Percentiles rank a stretch among this genome's conserved stretches.
Conservation (phyloP, 1,139 yeast genomes). For the Pichiaceae sp. region DNA sequence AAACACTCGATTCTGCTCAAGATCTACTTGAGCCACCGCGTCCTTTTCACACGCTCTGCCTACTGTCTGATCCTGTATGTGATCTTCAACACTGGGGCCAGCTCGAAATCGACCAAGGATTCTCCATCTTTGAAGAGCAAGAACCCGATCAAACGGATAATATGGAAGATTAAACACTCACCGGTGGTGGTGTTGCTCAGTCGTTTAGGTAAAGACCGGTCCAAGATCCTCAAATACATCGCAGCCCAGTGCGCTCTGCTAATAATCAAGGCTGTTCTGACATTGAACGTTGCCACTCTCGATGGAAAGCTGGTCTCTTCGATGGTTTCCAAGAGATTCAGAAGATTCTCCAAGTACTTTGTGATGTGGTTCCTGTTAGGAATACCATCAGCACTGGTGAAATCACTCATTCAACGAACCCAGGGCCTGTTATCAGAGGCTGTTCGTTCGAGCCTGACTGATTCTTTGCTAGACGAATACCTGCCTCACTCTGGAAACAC, state of each 20-base stretch:
- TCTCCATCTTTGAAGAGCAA: neutral
- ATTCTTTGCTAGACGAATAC: constrained; percentile 55
- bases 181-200: constrained; percentile 13
- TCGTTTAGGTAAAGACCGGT: constrained; percentile 11
- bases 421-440: constrained; percentile 60
- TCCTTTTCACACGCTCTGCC: constrained; percentile 36
- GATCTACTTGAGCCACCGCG: constrained; percentile 19
- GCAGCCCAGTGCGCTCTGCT: constrained; percentile 53
- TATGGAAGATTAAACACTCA: constrained; percentile 8
- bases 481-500: constrained; percentile 47
- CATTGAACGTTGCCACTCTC: constrained; percentile 76
- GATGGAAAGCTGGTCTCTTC: constrained; percentile 86
- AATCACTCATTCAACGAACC: constrained; percentile 65
- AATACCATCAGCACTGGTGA: constrained; percentile 76
- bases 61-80: constrained; percentile 30
- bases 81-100: constrained; percentile 18
- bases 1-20: neutral
- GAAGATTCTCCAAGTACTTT: constrained; percentile 53
- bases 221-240: constrained; percentile 28
- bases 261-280: constrained; percentile 61
- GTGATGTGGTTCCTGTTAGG: constrained; percentile 81
- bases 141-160: constrained; percentile 3
- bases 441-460: constrained; percentile 60
- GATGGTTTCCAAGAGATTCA: constrained; percentile 63
- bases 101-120: constrained; percentile 3